Base-by-base conservation (phyloP, 1,284 basidiomycete species). In the Mycena citricolor region DNA sequence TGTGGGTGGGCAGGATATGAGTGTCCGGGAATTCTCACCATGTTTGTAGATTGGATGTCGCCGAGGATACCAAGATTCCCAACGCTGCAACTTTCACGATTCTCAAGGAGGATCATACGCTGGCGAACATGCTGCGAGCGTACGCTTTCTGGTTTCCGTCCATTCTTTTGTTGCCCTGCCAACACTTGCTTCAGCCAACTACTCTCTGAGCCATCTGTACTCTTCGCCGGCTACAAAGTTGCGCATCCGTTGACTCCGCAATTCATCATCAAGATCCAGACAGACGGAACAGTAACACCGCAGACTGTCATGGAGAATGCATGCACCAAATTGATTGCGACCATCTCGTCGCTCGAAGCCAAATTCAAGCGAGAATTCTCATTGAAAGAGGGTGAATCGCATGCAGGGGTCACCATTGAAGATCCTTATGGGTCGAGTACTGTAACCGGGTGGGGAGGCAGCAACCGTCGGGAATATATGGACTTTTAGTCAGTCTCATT, bases 151-250 rank as follows among this genome's bases (percentile, higher is more conserved):
- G 32, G 21, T 17, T 32, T 20, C 13, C 22, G 28, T 26, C 19
- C 37, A 21, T 34, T n/a, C 29, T 26, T 29, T 19, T 23, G 16
- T 13, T 20, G 23, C 28, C n/a, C 31, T 26, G 22, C 33, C 35
- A 17, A 39, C 32, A 32, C 22, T 12, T 50, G 41, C 14, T 41
- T 44, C 64, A 94, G 92, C 8, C 91, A 97, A 77, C 81, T 97
- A 19, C 81, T 95, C 19, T 67, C 83, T 11, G 87, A 88, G 75
- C 84, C 90, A 1, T 76, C 84, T 55, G 83, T 97, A 52, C 81
- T 95, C 48, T 99, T 99, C 63, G 94, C 94, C 3, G 95, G 95
- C 1, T 98, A 98, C 81, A 94, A 94, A 72, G 92, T 95, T 28
- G 94, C 95, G 0, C 95, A 98, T 60, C 95, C 97, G 1, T 80